Evolutionary conservation across 345 rosid genomes (phyloP).

Genomic region (Populus nigra): DNA sequence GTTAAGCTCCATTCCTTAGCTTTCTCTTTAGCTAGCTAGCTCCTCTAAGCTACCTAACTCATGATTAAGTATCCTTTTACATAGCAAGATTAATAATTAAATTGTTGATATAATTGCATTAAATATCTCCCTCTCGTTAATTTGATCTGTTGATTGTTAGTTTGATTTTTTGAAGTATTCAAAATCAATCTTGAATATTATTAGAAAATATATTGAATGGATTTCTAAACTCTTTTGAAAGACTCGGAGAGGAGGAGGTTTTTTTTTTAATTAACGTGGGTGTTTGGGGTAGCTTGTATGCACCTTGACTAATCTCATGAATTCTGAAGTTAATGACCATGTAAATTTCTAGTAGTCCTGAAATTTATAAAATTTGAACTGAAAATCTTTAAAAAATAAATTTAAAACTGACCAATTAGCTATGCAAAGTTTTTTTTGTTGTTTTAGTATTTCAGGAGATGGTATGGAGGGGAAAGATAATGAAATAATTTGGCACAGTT

Average conservation of each 20-base stretch:
- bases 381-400: fast-evolving
- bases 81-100: constrained; percentile 24
- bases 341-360: fast-evolving
- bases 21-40: constrained; percentile 32
- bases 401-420: too few species aligned
- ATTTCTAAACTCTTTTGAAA: constrained; percentile 19
- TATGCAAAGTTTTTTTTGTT: too few species aligned
- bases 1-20: constrained; percentile 36
- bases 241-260: constrained; percentile 9
- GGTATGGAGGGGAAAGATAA: neutral
- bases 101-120: constrained; percentile 40
- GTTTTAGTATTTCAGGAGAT: neutral
- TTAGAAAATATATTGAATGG: constrained; percentile 37
- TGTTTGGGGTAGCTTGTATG: too few species aligned
- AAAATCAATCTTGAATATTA: constrained; percentile 46
- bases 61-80: constrained; percentile 26
- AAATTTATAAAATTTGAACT: fast-evolving
- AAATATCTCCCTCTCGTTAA: neutral
- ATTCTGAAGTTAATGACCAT: fast-evolving
- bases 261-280: too few species aligned
- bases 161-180: constrained; percentile 22
- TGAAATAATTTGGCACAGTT: neutral
- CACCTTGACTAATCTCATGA: too few species aligned
- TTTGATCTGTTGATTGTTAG: neutral
- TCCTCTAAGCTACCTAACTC: constrained; percentile 45